Base-by-base conservation (phyloP, 345 rosid species). In the Raphanus sativus region DNA sequence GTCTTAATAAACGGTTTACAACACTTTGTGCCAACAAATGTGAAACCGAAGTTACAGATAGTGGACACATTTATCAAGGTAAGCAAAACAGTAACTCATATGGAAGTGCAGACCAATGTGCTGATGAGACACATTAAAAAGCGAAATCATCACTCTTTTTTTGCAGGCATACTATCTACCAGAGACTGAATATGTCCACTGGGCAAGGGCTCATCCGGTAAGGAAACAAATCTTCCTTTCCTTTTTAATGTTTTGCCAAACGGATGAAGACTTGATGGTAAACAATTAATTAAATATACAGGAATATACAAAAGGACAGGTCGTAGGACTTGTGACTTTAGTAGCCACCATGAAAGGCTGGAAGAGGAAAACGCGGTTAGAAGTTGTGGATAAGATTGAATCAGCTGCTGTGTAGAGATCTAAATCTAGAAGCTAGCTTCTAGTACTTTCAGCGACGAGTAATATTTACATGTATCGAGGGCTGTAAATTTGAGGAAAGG, bases 161-260 rank as follows among this genome's bases (percentile, higher is more conserved):
- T 64, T 45, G 68, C 90, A 96, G 99, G 98, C 92, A 32, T 93
- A 88, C 85, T 93, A 96, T 83, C 91, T 96, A 15, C 98, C 99
- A 1, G 97, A 93, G 81, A 96, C 98, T 1, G 99, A 96, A 81
- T 93, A 84, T 55, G 93, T 93, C 28, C 98, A 96, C 78, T 93
- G 97, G 98, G 92, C 97, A 25, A 91, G 95, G 13, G 87, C 84
- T 83, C 99, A 91, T 69, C 97, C 98, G 54, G 99, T 95, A 89
- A 88, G 59, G 36, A 65, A 60, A 15, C 10, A 7, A 30, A 30
- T 25, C 45, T 21, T 69, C 10, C 5, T 8, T 9, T 8, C 4
- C 6, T 1, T 16, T 33, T 62, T 3, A 1, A 8, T 24, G 21
- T 21, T 21, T 21, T 21, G 21, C 21, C 21, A 21, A 21, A 21